A percentile compares a stretch with the other conserved stretches of the same genome.
Evolutionary conservation across 202 grass and related monocot genomes (phyloP).

Genomic region (Panicum hallii): DNA sequence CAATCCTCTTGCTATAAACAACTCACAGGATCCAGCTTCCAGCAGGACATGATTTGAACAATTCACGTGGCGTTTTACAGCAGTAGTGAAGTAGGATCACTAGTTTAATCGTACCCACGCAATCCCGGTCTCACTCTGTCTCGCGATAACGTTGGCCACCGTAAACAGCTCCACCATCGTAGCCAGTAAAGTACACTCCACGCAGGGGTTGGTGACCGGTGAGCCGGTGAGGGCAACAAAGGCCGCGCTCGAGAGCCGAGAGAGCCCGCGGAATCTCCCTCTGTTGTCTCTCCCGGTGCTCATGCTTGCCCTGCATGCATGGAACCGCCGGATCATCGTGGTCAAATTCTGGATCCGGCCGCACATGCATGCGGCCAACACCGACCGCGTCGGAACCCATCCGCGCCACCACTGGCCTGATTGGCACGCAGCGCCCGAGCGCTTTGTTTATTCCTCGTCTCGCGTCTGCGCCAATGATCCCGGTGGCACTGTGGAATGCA

Average conservation of each 20-base stretch:
- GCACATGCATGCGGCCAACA: background rate
- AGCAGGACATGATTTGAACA: background rate
- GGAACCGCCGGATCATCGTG: background rate
- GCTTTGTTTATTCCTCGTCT: background rate
- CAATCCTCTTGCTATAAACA: background rate
- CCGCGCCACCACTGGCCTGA: background rate
- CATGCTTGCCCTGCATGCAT: background rate
- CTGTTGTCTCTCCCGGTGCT: no score
- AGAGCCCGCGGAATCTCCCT: no score
- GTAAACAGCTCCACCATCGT: background rate
- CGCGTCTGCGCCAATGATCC: no score
- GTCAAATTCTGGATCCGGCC: background rate
- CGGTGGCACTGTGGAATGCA: no score
- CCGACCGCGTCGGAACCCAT: background rate
- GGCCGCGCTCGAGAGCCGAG: no score
- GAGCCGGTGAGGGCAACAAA: no score
- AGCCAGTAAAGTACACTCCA: background rate
- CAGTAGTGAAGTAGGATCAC: background rate
- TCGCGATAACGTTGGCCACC: background rate
- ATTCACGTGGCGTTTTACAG: background rate
- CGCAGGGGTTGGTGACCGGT: no score
- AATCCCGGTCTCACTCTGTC: background rate
- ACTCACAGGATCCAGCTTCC: background rate
- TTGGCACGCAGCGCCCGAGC: constrained; percentile 24
- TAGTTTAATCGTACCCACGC: background rate